A percentile compares a stretch with the other conserved stretches of the same genome.
Conservation (phyloP, 768 basidiomycete species). For the button mushroom (Agaricus bisporus) region DNA sequence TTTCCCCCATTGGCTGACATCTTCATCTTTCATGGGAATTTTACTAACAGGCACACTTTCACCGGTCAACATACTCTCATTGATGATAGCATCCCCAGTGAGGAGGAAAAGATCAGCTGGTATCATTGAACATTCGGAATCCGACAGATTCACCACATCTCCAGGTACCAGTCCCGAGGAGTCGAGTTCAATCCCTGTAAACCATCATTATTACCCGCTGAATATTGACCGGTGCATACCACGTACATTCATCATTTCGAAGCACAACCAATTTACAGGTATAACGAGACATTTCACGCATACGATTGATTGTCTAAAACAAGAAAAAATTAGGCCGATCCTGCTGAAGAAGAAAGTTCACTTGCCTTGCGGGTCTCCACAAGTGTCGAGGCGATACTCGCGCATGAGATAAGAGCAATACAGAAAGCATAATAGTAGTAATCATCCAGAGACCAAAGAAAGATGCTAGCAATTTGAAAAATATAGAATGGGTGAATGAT, state of each 20-base stretch:
- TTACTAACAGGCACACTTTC: constrained; percentile 98
- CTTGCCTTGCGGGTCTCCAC: constrained; percentile 86
- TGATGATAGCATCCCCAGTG: constrained; percentile 95
- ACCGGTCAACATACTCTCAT: constrained; percentile 98
- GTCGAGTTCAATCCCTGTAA: constrained; percentile 60
- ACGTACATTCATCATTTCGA: constrained; percentile 67
- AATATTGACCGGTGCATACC: background rate
- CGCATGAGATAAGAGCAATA: constrained; percentile 83
- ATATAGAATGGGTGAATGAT: constrained; percentile 98
- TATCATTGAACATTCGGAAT: constrained; percentile 62
- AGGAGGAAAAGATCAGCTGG: constrained; percentile 91
- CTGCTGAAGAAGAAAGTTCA: constrained; percentile 11
- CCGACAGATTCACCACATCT: constrained; percentile 86
- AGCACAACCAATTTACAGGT: constrained; percentile 71
- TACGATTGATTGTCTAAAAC: constrained; percentile 76
- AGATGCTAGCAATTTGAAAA: constrained; percentile 93
- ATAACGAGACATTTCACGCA: constrained; percentile 95
- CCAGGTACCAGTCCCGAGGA: constrained; percentile 85
- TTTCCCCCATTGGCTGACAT: constrained; percentile 64
- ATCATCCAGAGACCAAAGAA: constrained; percentile 91
- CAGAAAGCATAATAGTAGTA: constrained; percentile 98
- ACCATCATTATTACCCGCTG: constrained; percentile 2
- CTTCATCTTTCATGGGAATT: constrained; percentile 73
- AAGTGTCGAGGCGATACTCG: constrained; percentile 80
- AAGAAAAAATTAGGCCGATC: background rate